phyloP scores from a whole-genome alignment of 768 basidiomycete species.

The Lactarius trivialis region DNA sequence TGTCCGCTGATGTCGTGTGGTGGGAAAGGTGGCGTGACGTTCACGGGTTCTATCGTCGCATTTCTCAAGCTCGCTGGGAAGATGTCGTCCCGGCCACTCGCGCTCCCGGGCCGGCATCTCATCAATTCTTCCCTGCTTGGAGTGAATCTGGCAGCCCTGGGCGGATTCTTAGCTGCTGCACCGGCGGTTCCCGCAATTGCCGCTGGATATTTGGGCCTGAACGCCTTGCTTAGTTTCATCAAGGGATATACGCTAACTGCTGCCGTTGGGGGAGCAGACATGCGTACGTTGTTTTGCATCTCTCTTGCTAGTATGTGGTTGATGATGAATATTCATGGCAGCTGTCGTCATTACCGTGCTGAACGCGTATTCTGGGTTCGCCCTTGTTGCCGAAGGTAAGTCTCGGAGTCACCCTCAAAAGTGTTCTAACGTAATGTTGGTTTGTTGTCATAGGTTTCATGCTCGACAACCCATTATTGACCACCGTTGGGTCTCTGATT shows the following conservation, averaged over 20 bases:
- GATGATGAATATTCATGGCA: constrained; percentile 27
- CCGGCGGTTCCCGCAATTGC: constrained; percentile 68
- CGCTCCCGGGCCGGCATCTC: constrained; percentile 70
- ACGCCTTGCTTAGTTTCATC: constrained; percentile 71
- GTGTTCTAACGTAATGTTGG: neutral
- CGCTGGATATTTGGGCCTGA: constrained; percentile 69
- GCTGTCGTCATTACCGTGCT: constrained; percentile 88
- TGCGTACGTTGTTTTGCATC: constrained; percentile 54
- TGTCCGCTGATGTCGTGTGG: constrained; percentile 12
- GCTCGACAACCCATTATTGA: constrained; percentile 79
- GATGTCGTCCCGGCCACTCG: constrained; percentile 68
- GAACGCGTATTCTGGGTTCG: constrained; percentile 88
- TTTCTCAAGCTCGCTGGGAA: constrained; percentile 82
- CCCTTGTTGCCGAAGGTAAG: constrained; percentile 78
- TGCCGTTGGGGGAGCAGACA: constrained; percentile 89
- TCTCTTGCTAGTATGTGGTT: neutral
- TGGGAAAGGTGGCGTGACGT: constrained; percentile 65
- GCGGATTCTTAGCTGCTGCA: constrained; percentile 64
- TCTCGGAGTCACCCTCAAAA: neutral
- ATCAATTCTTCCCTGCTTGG: constrained; percentile 68
- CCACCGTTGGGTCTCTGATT: constrained; percentile 79
- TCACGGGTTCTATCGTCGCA: constrained; percentile 85
- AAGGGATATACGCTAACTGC: constrained; percentile 86
- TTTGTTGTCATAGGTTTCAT: constrained; percentile 57
- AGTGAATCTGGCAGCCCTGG: constrained; percentile 66